Base-by-base conservation (phyloP, 192 early-diverging fungal genomes). In the Gonapodya prolifera region DNA sequence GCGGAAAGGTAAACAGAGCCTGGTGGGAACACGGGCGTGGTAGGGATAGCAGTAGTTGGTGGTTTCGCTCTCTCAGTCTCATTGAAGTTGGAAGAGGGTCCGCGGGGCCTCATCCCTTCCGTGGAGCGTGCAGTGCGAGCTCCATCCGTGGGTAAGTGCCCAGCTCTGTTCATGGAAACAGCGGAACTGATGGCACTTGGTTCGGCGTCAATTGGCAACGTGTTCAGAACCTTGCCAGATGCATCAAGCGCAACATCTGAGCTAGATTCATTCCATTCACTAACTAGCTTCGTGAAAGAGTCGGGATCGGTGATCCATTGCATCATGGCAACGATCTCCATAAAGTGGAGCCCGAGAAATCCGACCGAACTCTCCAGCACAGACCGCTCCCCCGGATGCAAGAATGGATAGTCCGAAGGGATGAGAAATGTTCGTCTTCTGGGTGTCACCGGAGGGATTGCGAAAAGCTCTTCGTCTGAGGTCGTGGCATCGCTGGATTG, bases 321-420 rank as follows among this genome's bases (percentile, higher is more conserved):
- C 8, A 61, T 8, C 45, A 61, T 61, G 45, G 45, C 23, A 16
- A 61, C 45, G 23, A 61, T 23, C 45, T 61, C 45, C 45, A 61
- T 8, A 23, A 16, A 61, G 8, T 61, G 45, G 8, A 61, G 45
- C 8, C 45, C 45, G 23, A 61, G 45, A 23, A 61, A 61, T 8
- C 45, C 45, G 23, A 61, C 45, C 45, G 45, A 61, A 61, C 23
- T 23, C 45, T 92, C 83, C 2, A 92, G 82, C 0, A 84, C 81
- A 70, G 82, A 82, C 16, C 88, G 86, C 75, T 92, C 91, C 13
- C 91, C 83, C 30, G 87, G 82, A 70, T 92, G 91, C 13, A 92
- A 80, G 34, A 92, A 80, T 1, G 87, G 87, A 79, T 91, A 90
- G 76, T 89, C 87, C 23, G 81, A 34, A 32, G 83, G 81, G 34